Base-by-base conservation (phyloP, 352 stramenopile genomes). In the Phytophthora fragariae region DNA sequence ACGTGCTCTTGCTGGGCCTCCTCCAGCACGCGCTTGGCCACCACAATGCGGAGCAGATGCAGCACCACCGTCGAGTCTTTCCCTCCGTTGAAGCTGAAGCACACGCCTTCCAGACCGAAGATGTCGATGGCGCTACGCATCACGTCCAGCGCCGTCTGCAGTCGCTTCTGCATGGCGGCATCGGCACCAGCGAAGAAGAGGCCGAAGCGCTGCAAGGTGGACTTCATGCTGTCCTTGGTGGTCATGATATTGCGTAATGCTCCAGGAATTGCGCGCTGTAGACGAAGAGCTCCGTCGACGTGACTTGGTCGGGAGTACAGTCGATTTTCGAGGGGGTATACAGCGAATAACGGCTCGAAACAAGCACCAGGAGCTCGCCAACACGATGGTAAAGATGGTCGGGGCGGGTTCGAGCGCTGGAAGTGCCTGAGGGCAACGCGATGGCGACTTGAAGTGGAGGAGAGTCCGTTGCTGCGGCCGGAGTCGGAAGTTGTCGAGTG, bases 61-160 rank as follows among this genome's bases (percentile, higher is more conserved):
- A 98, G 80, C 60, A 98, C 86, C 46, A 97, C 91, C 1, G 92
- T 98, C 55, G 91, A 97, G 76, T 98, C 94, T 68, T 98, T 98
- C 61, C 93, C 94, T 27, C 94, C 94, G 67, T 98, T 98, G 75
- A 98, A 98, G 75, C 88, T 97, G 52, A 98, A 95, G 71, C 84
- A 92, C 11, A 93, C 73, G 57, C 85, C 80, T 24, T 92, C 87
- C 17, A 93, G 67, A 2, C 82, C 84, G 27, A 95, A 93, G 59
- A 95, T 93, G 73, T 95, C 89, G 53, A 93, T 89, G 56, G 86
- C 82, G 65, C 89, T 90, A 65, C 90, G 81, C 53, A 93, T 81
- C 65, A 93, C 83, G 57, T 94, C 83, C 31, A 95, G 76, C 35
- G 89, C 83, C 63, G 89, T 90, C 27, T 91, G 83, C 55, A 95